Evolutionary conservation across 78 protist species (phyloP).

Genomic region (Dictyostelium brefeldianum): DNA sequence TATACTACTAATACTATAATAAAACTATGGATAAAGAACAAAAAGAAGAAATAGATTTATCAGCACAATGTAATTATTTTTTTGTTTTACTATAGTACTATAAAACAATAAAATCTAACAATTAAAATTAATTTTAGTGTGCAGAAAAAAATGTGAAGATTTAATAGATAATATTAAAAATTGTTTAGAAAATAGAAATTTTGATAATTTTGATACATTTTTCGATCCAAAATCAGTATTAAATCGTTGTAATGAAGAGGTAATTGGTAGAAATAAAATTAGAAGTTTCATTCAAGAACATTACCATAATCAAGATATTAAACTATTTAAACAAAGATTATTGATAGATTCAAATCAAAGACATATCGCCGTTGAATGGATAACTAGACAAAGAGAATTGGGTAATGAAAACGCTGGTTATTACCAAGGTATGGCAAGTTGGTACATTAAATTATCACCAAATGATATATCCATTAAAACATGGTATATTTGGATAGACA

Average conservation of each 20-base stretch:
- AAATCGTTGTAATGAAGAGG: conserved; percentile 39
- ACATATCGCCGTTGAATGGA: conserved; percentile 19
- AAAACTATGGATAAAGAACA: too few relatives aligned
- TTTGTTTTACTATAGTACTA: too few relatives aligned
- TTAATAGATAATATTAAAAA: background rate
- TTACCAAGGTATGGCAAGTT: conserved; percentile 13
- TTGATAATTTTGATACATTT: background rate
- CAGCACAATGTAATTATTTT: too few relatives aligned
- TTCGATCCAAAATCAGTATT: conserved; percentile 68
- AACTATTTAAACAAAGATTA: background rate
- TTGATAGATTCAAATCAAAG: conserved; percentile 28
- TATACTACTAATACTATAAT: too few relatives aligned
- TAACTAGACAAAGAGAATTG: conserved; percentile 17
- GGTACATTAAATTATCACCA: conserved; percentile 45
- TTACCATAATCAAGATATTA: background rate
- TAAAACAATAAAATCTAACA: too few relatives aligned
- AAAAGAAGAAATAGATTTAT: too few relatives aligned
- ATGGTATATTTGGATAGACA: conserved; percentile 68
- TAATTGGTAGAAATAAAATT: conserved; percentile 58
- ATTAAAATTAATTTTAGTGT: background rate
- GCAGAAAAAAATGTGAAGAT: conserved; percentile 9
- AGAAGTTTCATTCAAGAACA: background rate
- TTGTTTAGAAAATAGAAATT: conserved; percentile 7
- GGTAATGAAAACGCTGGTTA: background rate
- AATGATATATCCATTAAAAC: conserved; percentile 25